Percentiles rank a stretch among this genome's conserved stretches.
phyloP scores from a whole-genome alignment of 2,329 filamentous ascomycete genomes.

The Penicillium corylophilum region DNA sequence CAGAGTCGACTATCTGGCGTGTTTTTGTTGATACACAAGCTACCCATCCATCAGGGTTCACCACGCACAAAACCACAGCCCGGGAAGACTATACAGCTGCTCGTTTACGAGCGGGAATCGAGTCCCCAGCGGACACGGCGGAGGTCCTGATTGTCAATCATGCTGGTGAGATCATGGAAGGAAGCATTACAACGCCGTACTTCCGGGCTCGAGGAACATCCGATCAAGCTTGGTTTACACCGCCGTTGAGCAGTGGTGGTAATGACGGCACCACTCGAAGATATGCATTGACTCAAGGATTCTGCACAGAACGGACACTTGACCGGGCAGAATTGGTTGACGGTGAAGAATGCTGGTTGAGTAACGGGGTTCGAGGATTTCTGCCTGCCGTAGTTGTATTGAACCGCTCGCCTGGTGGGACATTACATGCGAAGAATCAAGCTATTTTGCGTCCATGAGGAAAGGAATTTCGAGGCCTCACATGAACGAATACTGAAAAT shows the following conservation, averaged over 20 bases:
- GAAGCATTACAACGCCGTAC: constrained; percentile 78
- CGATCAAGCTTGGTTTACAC: constrained; percentile 72
- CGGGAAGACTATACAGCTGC: constrained; percentile 71
- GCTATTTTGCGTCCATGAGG: background rate
- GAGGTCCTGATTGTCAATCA: constrained; percentile 76
- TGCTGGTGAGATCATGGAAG: constrained; percentile 74
- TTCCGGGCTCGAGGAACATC: constrained; percentile 58
- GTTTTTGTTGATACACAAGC: constrained; percentile 54
- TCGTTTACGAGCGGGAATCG: constrained; percentile 60
- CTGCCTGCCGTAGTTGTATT: constrained; percentile 40
- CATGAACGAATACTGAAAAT: background rate
- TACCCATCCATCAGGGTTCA: constrained; percentile 62
- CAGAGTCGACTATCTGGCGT: constrained; percentile 40
- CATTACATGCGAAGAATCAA: background rate
- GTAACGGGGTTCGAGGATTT: constrained; percentile 84
- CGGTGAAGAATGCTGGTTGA: constrained; percentile 82
- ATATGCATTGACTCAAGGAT: constrained; percentile 71
- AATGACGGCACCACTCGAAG: constrained; percentile 78
- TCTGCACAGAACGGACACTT: constrained; percentile 67
- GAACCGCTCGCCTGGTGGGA: background rate
- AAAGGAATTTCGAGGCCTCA: background rate
- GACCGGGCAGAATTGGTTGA: constrained; percentile 59
- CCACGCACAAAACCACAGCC: constrained; percentile 80
- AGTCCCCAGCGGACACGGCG: constrained; percentile 42
- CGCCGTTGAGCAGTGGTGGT: constrained; percentile 72